Evolutionary conservation across 2,329 filamentous ascomycete genomes (phyloP).

Genomic region (Fusarium multiceps): DNA sequence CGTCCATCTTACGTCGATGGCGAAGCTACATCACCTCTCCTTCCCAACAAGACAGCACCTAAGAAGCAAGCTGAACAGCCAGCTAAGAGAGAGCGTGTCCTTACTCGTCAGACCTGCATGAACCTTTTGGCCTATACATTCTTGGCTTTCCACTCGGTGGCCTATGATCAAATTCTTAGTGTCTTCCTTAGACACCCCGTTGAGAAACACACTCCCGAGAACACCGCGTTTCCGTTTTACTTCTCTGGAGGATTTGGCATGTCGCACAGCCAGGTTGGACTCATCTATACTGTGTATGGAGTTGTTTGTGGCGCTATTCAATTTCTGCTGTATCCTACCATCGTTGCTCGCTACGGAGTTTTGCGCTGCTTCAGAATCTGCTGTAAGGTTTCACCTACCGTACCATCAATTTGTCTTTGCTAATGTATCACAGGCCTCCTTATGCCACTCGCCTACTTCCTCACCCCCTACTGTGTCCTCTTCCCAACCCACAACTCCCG

Average conservation of each 20-base stretch:
- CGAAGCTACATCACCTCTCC: slow-evolving; percentile 67
- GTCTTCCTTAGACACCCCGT: slow-evolving; percentile 86
- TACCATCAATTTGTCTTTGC: neutral
- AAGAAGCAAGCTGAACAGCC: slow-evolving; percentile 36
- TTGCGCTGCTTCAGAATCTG: slow-evolving; percentile 78
- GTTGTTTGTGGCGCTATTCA: slow-evolving; percentile 83
- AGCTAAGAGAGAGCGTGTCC: slow-evolving; percentile 69
- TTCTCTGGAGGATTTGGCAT: slow-evolving; percentile 85
- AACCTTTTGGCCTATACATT: slow-evolving; percentile 83
- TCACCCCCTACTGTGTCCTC: slow-evolving; percentile 85
- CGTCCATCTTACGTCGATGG: slow-evolving; percentile 64
- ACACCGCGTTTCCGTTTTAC: slow-evolving; percentile 77
- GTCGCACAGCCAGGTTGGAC: slow-evolving; percentile 79
- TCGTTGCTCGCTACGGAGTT: slow-evolving; percentile 79
- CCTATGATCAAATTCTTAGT: slow-evolving; percentile 88
- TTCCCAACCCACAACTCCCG: slow-evolving; percentile 61
- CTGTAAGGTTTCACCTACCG: slow-evolving; percentile 50
- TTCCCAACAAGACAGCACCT: slow-evolving; percentile 52
- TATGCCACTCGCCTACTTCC: slow-evolving; percentile 80
- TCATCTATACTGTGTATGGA: slow-evolving; percentile 87
- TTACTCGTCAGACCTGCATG: slow-evolving; percentile 78
- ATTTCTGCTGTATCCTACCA: slow-evolving; percentile 83
- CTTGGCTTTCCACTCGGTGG: slow-evolving; percentile 82
- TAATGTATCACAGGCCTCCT: slow-evolving; percentile 60
- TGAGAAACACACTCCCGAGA: slow-evolving; percentile 66